Conservation (phyloP, 75 land plant genomes). For the Sequoiadendron giganteum region DNA sequence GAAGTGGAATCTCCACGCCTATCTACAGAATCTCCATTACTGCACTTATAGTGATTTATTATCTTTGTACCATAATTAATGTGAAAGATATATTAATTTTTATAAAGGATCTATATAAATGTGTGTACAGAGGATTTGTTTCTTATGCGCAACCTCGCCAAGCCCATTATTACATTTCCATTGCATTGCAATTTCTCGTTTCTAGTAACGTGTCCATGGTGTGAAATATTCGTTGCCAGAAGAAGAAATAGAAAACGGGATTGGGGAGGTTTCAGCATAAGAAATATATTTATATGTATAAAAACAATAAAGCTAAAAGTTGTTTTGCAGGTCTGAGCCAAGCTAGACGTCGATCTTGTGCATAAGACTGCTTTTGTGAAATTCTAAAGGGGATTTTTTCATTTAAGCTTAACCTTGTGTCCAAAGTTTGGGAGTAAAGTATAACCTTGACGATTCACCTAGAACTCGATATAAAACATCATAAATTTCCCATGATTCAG, state of each 20-base stretch:
- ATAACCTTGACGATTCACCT: background rate
- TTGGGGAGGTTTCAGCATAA: background rate
- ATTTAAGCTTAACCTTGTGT: background rate
- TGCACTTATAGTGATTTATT: too few relatives aligned
- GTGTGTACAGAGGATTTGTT: too few relatives aligned
- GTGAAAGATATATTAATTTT: too few relatives aligned
- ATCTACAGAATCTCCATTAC: too few relatives aligned
- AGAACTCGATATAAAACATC: background rate
- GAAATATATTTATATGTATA: background rate
- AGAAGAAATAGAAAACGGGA: background rate
- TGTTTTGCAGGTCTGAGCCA: background rate
- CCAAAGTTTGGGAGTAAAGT: background rate
- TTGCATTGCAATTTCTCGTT: too few relatives aligned
- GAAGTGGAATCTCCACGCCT: too few relatives aligned
- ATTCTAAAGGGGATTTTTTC: background rate
- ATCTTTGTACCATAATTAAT: too few relatives aligned
- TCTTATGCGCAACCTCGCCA: too few relatives aligned
- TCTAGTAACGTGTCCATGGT: too few relatives aligned
- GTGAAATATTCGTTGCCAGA: background rate
- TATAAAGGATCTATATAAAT: too few relatives aligned
- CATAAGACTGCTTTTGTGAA: background rate
- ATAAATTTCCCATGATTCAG: background rate
- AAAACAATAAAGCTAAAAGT: background rate
- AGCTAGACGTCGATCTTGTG: too few relatives aligned
- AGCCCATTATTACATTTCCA: too few relatives aligned